These are phyloP conservation scores for Gracilariopsis chorda DNA, from an alignment of 23 red algal genomes.

Conservation along the genomic window DNA sequence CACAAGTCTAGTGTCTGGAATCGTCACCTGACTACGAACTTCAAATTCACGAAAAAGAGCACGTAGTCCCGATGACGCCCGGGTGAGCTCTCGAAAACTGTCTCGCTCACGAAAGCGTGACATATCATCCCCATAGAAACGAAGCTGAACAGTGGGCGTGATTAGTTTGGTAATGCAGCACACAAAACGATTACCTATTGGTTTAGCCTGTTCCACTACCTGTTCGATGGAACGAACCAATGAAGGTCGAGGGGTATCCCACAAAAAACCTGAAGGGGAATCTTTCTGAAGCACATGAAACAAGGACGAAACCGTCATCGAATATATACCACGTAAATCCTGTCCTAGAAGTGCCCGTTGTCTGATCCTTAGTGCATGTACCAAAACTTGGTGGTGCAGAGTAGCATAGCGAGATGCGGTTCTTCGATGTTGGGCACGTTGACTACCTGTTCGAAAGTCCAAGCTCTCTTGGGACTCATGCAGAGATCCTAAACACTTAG, in stretches of 20 bases:
- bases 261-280: neutral
- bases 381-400: slow-evolving; percentile 5
- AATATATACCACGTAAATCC: slow-evolving; percentile 8
- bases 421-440: neutral
- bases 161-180: slow-evolving; percentile 12
- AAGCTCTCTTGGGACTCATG: neutral
- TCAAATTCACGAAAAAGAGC: slow-evolving; percentile 53
- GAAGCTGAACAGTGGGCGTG: slow-evolving; percentile 25
- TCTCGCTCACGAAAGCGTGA: neutral
- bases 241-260: neutral
- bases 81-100: neutral
- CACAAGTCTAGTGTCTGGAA: slow-evolving; percentile 86
- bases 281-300: neutral
- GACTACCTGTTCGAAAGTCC: neutral
- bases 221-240: neutral
- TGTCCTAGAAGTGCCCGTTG: slow-evolving; percentile 30
- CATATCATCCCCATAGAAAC: slow-evolving; percentile 44
- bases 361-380: neutral
- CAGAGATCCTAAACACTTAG: neutral
- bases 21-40: slow-evolving; percentile 53
- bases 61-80: neutral
- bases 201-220: neutral
- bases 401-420: neutral
- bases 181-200: slow-evolving; percentile 27
- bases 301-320: slow-evolving; percentile 29